phyloP scores from a whole-genome alignment of 2,329 filamentous ascomycete genomes.

The Westerdykella aurantiaca region DNA sequence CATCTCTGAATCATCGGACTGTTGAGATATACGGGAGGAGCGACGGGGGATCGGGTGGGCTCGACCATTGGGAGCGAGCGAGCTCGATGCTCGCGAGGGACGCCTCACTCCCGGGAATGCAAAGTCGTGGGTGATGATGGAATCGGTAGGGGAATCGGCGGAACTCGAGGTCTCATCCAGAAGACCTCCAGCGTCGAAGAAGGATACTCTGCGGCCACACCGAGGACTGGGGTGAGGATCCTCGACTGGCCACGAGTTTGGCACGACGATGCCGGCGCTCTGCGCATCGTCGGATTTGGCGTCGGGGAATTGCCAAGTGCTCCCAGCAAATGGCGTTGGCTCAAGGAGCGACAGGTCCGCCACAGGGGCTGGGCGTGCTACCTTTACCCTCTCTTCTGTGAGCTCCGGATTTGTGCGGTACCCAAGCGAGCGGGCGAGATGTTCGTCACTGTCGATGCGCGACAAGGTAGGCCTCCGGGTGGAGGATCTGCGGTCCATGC shows the following conservation, averaged over 20 bases:
- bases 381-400: conserved; percentile 37
- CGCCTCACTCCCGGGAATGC: conserved; percentile 26
- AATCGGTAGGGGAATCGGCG: conserved; percentile 29
- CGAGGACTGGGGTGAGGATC: conserved; percentile 36
- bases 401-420: conserved; percentile 57
- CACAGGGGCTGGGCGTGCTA: conserved; percentile 37
- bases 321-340: conserved; percentile 21
- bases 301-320: conserved; percentile 32
- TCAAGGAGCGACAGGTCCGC: conserved; percentile 24
- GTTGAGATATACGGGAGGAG: conserved; percentile 29
- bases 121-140: conserved; percentile 40
- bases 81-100: conserved; percentile 28
- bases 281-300: conserved; percentile 13
- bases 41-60: conserved; percentile 23
- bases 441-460: conserved; percentile 85
- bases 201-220: conserved; percentile 58
- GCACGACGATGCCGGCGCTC: conserved; percentile 17
- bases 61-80: conserved; percentile 18
- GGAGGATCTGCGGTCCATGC: conserved; percentile 53
- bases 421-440: conserved; percentile 75
- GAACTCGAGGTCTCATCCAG: conserved; percentile 50
- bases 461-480: conserved; percentile 58
- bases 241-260: conserved; percentile 20
- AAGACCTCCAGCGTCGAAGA: conserved; percentile 79
- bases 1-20: conserved; percentile 31